A percentile compares a stretch with the other conserved stretches of the same genome.
phyloP scores from a whole-genome alignment of 2,329 filamentous ascomycete genomes.

The Penicillium sp. region DNA sequence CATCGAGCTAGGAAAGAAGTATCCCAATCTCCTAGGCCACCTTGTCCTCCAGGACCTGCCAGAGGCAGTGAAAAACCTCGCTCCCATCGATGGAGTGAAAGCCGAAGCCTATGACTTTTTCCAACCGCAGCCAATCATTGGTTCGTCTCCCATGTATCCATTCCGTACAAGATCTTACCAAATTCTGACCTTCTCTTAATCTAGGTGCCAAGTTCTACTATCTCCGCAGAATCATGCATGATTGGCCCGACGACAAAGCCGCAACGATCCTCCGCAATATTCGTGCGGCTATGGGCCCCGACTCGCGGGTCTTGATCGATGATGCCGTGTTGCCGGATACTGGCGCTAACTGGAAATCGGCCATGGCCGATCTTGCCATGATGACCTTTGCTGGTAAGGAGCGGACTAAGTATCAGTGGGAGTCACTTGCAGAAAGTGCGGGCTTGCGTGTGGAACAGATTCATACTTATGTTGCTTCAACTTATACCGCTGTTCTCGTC shows the following conservation, averaged over 20 bases:
- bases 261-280: constrained; percentile 34
- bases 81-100: constrained; percentile 27
- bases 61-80: constrained; percentile 26
- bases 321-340: constrained; percentile 43
- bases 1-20: constrained; percentile 29
- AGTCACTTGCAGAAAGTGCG: constrained; percentile 8
- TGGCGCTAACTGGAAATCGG: constrained; percentile 14
- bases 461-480: constrained; percentile 15
- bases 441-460: constrained; percentile 16
- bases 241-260: constrained; percentile 25
- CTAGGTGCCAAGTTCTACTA: constrained; percentile 28
- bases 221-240: constrained; percentile 28
- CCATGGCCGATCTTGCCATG: constrained; percentile 18
- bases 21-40: constrained; percentile 31
- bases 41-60: constrained; percentile 44
- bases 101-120: constrained; percentile 17
- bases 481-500: constrained; percentile 16
- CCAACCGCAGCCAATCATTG: constrained; percentile 22
- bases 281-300: constrained; percentile 12
- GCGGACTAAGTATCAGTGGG: constrained; percentile 14
- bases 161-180: not conserved
- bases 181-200: not conserved
- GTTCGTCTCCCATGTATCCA: constrained; percentile 3
- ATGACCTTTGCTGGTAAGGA: constrained; percentile 20
- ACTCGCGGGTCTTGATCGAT: constrained; percentile 43